Conservation (phyloP, 257 asterid species). For the Forsythia suspensa region DNA sequence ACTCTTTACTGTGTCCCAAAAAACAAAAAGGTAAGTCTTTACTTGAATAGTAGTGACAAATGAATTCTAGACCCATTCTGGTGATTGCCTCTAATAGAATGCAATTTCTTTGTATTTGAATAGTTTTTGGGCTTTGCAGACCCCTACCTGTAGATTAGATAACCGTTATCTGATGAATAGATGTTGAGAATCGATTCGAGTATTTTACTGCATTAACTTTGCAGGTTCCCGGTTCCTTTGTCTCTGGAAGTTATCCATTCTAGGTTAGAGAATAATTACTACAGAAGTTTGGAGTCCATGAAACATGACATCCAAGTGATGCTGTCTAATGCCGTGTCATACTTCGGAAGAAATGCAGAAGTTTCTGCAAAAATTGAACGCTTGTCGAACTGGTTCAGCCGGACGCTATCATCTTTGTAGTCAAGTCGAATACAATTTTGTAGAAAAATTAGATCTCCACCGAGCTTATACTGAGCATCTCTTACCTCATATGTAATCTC, state of each 20-base stretch:
- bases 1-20: no score
- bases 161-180: background rate
- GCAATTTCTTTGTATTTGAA: background rate
- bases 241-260: slow-evolving; percentile 68
- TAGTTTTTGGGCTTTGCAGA: background rate
- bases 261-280: slow-evolving; percentile 80
- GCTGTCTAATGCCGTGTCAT: slow-evolving; percentile 66
- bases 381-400: slow-evolving; percentile 71
- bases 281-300: slow-evolving; percentile 77
- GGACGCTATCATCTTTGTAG: slow-evolving; percentile 52
- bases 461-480: slow-evolving; percentile 23
- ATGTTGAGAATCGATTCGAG: background rate
- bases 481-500: slow-evolving; percentile 28
- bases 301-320: slow-evolving; percentile 76
- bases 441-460: slow-evolving; percentile 45
- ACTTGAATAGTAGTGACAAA: background rate
- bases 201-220: slow-evolving; percentile 12
- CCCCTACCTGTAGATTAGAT: background rate
- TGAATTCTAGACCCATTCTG: background rate
- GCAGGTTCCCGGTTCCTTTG: slow-evolving; percentile 91
- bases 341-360: slow-evolving; percentile 63
- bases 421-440: slow-evolving; percentile 55
- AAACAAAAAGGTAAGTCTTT: no score
- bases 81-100: background rate
- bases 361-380: slow-evolving; percentile 52